A percentile compares a stretch with the other conserved stretches of the same genome.
Evolutionary conservation across 495 filamentous ascomycete genomes (phyloP).

Genomic region (Cenococcum geophilum): DNA sequence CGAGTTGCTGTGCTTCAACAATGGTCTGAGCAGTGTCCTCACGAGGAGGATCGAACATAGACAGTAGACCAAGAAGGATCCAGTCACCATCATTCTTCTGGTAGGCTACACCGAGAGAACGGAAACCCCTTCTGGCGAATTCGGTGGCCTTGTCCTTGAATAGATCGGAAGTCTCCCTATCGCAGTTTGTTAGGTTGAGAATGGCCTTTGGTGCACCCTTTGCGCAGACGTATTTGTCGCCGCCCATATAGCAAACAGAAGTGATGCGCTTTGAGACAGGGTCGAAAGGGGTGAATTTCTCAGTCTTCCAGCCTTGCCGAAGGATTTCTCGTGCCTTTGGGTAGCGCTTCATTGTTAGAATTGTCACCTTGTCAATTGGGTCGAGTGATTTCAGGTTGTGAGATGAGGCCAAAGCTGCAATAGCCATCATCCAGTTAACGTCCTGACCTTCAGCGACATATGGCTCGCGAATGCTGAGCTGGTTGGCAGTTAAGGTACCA

Average conservation of each 20-base stretch:
- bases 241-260: slow-evolving; percentile 57
- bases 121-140: slow-evolving; percentile 75
- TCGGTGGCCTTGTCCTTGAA: slow-evolving; percentile 66
- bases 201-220: slow-evolving; percentile 74
- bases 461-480: slow-evolving; percentile 67
- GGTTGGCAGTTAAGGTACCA: slow-evolving; percentile 64
- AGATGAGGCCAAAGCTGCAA: slow-evolving; percentile 66
- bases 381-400: slow-evolving; percentile 73
- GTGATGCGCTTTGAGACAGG: slow-evolving; percentile 75
- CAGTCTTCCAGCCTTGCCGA: slow-evolving; percentile 62
- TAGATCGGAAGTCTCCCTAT: slow-evolving; percentile 54
- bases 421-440: slow-evolving; percentile 77
- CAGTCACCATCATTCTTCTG: slow-evolving; percentile 43
- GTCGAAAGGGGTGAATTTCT: slow-evolving; percentile 73
- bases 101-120: slow-evolving; percentile 67
- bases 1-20: slow-evolving; percentile 67
- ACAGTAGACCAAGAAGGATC: slow-evolving; percentile 68
- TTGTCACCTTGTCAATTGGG: slow-evolving; percentile 71
- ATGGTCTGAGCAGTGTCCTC: slow-evolving; percentile 75
- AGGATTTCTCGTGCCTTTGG: slow-evolving; percentile 67
- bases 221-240: slow-evolving; percentile 60
- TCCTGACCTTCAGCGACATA: slow-evolving; percentile 69
- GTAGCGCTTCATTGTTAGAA: slow-evolving; percentile 66
- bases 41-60: slow-evolving; percentile 73
- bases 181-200: slow-evolving; percentile 59